Conservation (phyloP, 1,139 yeast species). For the Pichia sp. region DNA sequence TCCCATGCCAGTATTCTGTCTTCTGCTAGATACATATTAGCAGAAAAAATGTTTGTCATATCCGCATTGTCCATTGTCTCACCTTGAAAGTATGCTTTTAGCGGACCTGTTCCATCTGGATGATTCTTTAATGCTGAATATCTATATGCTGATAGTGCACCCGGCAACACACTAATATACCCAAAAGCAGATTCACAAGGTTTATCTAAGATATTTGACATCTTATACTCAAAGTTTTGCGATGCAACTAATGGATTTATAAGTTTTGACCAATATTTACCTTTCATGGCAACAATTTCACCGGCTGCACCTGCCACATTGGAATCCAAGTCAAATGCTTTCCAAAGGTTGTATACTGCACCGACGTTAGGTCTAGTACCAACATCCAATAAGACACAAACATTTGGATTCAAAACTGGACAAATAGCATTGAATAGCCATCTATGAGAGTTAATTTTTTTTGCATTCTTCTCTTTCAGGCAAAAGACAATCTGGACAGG, state of each 20-base stretch:
- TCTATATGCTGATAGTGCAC: constrained; percentile 93
- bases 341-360: constrained; percentile 90
- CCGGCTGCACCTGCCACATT: constrained; percentile 99
- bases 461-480: constrained; percentile 80
- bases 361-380: constrained; percentile 86
- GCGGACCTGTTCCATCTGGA: constrained; percentile 89
- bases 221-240: constrained; percentile 93
- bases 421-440: constrained; percentile 94
- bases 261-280: constrained; percentile 74
- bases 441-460: constrained; percentile 90
- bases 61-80: constrained; percentile 48
- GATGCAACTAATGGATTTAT: constrained; percentile 92
- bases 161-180: constrained; percentile 89
- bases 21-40: constrained; percentile 96
- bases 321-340: constrained; percentile 91
- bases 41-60: constrained; percentile 78
- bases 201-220: constrained; percentile 91
- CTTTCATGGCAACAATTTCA: constrained; percentile 91
- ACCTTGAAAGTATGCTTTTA: constrained; percentile 84
- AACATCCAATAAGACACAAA: constrained; percentile 78
- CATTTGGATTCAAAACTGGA: constrained; percentile 85
- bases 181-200: constrained; percentile 94
- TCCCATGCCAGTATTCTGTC: constrained; percentile 98
- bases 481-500: constrained; percentile 93
- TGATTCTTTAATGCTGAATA: constrained; percentile 82